Conservation (phyloP, 1,284 basidiomycete species). For the Megacollybia platyphylla region DNA sequence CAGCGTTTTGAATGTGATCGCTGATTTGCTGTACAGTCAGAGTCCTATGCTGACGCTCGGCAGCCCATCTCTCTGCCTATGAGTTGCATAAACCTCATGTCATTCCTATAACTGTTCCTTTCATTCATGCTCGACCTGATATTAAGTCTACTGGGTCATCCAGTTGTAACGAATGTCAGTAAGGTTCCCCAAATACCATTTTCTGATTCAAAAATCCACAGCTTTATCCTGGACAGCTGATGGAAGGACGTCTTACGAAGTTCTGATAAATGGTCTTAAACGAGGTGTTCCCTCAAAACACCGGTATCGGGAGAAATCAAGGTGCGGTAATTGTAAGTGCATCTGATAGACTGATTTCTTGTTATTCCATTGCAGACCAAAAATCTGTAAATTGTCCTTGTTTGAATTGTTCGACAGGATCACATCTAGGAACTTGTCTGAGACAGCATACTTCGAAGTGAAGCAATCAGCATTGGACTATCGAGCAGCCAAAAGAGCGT, state of each 20-base stretch:
- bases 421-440: background rate
- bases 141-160: conserved; percentile 12
- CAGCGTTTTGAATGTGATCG: conserved; percentile 20
- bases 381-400: conserved; percentile 34
- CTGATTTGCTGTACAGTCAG: conserved; percentile 1
- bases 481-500: conserved; percentile 29
- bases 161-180: conserved; percentile 15
- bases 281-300: conserved; percentile 66
- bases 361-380: conserved; percentile 23
- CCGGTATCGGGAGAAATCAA: conserved; percentile 43
- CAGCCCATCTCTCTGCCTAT: conserved; percentile 29
- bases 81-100: conserved; percentile 34
- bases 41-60: conserved; percentile 12
- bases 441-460: conserved; percentile 13
- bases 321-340: conserved; percentile 24
- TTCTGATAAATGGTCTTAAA: conserved; percentile 65
- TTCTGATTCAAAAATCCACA: conserved; percentile 13
- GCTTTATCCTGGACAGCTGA: conserved; percentile 64
- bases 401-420: conserved; percentile 25
- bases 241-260: conserved; percentile 28
- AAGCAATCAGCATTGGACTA: conserved; percentile 28
- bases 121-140: conserved; percentile 26
- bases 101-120: conserved; percentile 42
- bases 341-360: background rate
- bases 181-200: background rate